These are phyloP conservation scores for Thermomucor indicae-seudaticae DNA, from an alignment of 371 early-diverging fungal genomes.

Conservation along the genomic window DNA sequence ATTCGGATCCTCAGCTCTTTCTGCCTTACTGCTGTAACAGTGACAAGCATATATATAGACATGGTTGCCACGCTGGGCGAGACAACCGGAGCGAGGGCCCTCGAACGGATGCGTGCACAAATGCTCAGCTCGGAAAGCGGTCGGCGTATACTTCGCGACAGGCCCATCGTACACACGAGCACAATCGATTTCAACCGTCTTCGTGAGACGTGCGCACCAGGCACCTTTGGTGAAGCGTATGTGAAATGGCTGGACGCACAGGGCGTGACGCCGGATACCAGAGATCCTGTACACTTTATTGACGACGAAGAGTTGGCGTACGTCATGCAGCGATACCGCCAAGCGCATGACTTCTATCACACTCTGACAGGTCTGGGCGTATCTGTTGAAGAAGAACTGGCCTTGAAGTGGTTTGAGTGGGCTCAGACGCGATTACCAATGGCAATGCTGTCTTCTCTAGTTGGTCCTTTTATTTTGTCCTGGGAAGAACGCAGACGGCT, in stretches of 20 bases:
- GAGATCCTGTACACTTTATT: slow-evolving; percentile 81
- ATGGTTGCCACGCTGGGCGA: slow-evolving; percentile 94
- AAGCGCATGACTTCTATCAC: slow-evolving; percentile 93
- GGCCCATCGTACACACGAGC: slow-evolving; percentile 70
- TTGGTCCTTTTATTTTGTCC: slow-evolving; percentile 76
- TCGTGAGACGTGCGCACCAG: slow-evolving; percentile 55
- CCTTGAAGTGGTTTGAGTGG: slow-evolving; percentile 93
- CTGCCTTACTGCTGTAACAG: neutral
- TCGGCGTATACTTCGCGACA: slow-evolving; percentile 76
- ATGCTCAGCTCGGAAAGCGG: slow-evolving; percentile 80
- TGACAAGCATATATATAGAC: slow-evolving; percentile 39
- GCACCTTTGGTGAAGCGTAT: slow-evolving; percentile 88
- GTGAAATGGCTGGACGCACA: slow-evolving; percentile 73
- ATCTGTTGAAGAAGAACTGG: slow-evolving; percentile 89
- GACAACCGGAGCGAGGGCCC: slow-evolving; percentile 68
- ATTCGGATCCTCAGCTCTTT: neutral
- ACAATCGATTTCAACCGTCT: slow-evolving; percentile 64
- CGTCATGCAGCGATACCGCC: slow-evolving; percentile 89
- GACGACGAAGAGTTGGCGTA: slow-evolving; percentile 91
- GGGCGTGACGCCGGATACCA: slow-evolving; percentile 80
- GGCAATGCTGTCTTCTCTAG: slow-evolving; percentile 71
- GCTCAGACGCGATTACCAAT: slow-evolving; percentile 91
- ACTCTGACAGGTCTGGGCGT: slow-evolving; percentile 81
- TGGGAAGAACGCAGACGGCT: slow-evolving; percentile 60
- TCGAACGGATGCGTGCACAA: slow-evolving; percentile 66